Percentiles rank a stretch among this genome's conserved stretches.
These are phyloP conservation scores for Fragaria iinumae DNA, from an alignment of 306 rosid genomes.

Conservation along the genomic window DNA sequence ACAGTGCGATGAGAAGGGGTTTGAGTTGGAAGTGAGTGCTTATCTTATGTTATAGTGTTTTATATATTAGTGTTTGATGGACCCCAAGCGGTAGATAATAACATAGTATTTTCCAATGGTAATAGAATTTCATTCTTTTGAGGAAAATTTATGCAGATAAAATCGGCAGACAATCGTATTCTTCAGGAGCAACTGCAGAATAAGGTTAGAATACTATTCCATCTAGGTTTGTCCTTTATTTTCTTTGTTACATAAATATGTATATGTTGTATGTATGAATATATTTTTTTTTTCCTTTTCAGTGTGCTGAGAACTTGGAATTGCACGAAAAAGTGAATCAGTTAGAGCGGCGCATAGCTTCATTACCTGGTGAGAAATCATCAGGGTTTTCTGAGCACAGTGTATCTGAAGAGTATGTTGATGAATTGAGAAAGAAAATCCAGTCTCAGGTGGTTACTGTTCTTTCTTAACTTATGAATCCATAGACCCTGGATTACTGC, in stretches of 20 bases:
- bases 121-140: not conserved
- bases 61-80: conserved; percentile 20
- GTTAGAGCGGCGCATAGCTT: conserved; percentile 63
- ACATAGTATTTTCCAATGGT: not conserved
- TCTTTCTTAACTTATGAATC: conserved; percentile 13
- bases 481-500: conserved; percentile 7
- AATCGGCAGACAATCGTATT: conserved; percentile 93
- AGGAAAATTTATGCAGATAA: conserved; percentile 50
- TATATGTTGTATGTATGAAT: conserved; percentile 11
- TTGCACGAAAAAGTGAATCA: conserved; percentile 64
- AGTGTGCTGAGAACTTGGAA: conserved; percentile 79
- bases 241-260: conserved; percentile 1
- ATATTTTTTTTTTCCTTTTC: conserved; percentile 32
- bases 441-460: conserved; percentile 68
- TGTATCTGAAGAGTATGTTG: conserved; percentile 53
- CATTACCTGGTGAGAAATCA: conserved; percentile 38
- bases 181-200: conserved; percentile 92
- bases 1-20: conserved; percentile 86
- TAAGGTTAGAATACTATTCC: conserved; percentile 49
- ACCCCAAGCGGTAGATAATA: conserved; percentile 2
- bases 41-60: conserved; percentile 11
- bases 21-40: conserved; percentile 89
- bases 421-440: conserved; percentile 75
- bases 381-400: conserved; percentile 37
- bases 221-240: conserved; percentile 7